Conservation (phyloP, 2,329 filamentous ascomycete genomes). For the Alternaria dauci region DNA sequence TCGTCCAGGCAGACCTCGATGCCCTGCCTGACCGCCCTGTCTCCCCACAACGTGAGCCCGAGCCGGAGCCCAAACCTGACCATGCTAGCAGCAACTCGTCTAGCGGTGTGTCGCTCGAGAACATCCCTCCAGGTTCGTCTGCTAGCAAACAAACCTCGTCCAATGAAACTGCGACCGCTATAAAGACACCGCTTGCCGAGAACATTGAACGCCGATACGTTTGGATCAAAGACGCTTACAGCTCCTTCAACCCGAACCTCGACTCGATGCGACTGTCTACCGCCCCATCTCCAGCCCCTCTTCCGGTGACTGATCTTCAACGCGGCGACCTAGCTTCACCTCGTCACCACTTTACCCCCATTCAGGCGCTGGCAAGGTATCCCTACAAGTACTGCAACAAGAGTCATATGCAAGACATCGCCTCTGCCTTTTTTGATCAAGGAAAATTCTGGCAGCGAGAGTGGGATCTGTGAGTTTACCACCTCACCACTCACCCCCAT, state of each 20-base stretch:
- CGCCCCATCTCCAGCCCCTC: not conserved
- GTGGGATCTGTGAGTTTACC: slow-evolving; percentile 80
- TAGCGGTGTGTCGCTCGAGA: slow-evolving; percentile 34
- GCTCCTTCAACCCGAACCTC: slow-evolving; percentile 36
- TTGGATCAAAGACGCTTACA: slow-evolving; percentile 32
- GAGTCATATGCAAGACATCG: slow-evolving; percentile 55
- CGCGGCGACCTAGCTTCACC: slow-evolving; percentile 45
- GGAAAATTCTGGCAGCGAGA: slow-evolving; percentile 65
- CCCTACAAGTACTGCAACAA: slow-evolving; percentile 67
- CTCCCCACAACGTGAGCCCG: slow-evolving; percentile 4
- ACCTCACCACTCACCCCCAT: slow-evolving; percentile 11
- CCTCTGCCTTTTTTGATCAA: slow-evolving; percentile 64
- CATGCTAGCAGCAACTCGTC: slow-evolving; percentile 22
- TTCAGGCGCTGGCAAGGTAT: slow-evolving; percentile 63
- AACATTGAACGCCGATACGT: slow-evolving; percentile 33
- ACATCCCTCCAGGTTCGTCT: not conserved
- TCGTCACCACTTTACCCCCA: slow-evolving; percentile 52
- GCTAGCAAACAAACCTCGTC: slow-evolving; percentile 20
- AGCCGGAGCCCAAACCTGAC: not conserved
- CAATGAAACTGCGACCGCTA: not conserved
- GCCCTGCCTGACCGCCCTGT: slow-evolving; percentile 34
- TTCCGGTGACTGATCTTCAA: slow-evolving; percentile 27
- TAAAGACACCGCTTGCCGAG: not conserved
- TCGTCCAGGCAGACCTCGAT: slow-evolving; percentile 33
- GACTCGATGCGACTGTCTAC: slow-evolving; percentile 17